Evolutionary conservation across 2,329 filamentous ascomycete genomes (phyloP).

Genomic region (Metarhizium brunneum): DNA sequence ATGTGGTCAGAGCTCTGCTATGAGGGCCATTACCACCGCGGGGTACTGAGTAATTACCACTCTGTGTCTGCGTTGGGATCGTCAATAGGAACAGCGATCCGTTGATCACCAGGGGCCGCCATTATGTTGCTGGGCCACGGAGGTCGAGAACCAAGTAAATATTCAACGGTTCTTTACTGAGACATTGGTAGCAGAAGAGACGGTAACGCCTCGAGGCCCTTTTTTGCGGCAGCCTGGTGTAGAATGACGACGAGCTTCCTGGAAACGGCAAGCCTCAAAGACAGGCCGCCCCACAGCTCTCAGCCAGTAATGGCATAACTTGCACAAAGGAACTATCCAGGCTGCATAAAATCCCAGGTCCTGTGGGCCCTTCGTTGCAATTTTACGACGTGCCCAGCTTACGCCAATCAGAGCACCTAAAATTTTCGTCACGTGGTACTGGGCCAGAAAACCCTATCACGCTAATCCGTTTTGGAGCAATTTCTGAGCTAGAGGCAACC

Average conservation of each 20-base stretch:
- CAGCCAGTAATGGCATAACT: background rate
- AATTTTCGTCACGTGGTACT: constrained; percentile 25
- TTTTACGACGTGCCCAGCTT: background rate
- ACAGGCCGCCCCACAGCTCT: background rate
- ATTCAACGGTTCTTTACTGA: background rate
- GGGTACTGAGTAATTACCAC: constrained; percentile 51
- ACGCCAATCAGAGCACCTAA: constrained; percentile 10
- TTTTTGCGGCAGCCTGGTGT: constrained; percentile 1
- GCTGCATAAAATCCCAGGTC: constrained; percentile 8
- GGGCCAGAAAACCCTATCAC: constrained; percentile 28
- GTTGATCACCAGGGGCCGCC: constrained; percentile 54
- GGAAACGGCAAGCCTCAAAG: background rate
- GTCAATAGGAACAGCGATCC: constrained; percentile 75
- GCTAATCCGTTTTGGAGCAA: constrained; percentile 27
- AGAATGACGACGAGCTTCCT: constrained; percentile 1
- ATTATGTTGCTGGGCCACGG: constrained; percentile 25
- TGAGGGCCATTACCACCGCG: constrained; percentile 10
- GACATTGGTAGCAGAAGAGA: background rate
- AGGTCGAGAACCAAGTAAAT: background rate
- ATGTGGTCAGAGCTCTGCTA: constrained; percentile 14
- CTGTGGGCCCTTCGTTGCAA: background rate
- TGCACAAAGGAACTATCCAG: constrained; percentile 7
- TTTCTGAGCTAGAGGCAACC: constrained; percentile 27
- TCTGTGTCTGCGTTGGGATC: constrained; percentile 96
- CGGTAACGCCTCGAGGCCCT: background rate